A percentile compares a stretch with the other conserved stretches of the same genome.
Conservation (phyloP, 495 filamentous ascomycete genomes). For the Penicillium paxilli region DNA sequence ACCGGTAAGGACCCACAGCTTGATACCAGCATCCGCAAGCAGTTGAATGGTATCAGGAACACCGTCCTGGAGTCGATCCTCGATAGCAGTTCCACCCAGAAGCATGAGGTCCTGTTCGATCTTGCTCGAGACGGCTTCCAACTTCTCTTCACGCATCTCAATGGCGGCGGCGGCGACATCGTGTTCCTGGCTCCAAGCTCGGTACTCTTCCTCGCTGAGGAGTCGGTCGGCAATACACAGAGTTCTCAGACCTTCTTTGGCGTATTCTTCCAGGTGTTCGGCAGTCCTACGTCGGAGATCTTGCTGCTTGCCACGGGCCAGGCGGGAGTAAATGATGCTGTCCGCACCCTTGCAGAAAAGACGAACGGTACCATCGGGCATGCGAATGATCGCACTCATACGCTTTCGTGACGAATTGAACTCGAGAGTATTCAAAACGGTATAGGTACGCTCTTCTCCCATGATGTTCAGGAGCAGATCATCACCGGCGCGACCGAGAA, state of each 20-base stretch:
- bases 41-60: conserved; percentile 96
- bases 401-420: conserved; percentile 97
- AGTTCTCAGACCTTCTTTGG: conserved; percentile 90
- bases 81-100: conserved; percentile 94
- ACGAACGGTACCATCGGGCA: conserved; percentile 90
- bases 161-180: conserved; percentile 85
- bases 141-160: conserved; percentile 86
- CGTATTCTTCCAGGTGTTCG: conserved; percentile 94
- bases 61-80: conserved; percentile 95
- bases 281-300: conserved; percentile 82
- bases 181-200: conserved; percentile 79
- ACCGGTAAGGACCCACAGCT: conserved; percentile 98
- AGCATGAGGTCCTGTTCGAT: conserved; percentile 91
- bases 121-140: conserved; percentile 83
- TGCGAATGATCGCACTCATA: conserved; percentile 96
- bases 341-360: conserved; percentile 98
- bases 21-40: conserved; percentile 92
- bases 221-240: conserved; percentile 90
- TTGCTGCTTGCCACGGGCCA: conserved; percentile 80
- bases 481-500: conserved; percentile 75
- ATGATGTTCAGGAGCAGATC: conserved; percentile 83
- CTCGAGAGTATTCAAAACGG: conserved; percentile 91
- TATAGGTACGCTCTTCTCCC: conserved; percentile 80
- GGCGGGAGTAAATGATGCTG: conserved; percentile 92
- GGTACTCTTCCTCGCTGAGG: conserved; percentile 84